Base-by-base conservation (phyloP, 306 rosid genomes). In the Vicia sativa region DNA sequence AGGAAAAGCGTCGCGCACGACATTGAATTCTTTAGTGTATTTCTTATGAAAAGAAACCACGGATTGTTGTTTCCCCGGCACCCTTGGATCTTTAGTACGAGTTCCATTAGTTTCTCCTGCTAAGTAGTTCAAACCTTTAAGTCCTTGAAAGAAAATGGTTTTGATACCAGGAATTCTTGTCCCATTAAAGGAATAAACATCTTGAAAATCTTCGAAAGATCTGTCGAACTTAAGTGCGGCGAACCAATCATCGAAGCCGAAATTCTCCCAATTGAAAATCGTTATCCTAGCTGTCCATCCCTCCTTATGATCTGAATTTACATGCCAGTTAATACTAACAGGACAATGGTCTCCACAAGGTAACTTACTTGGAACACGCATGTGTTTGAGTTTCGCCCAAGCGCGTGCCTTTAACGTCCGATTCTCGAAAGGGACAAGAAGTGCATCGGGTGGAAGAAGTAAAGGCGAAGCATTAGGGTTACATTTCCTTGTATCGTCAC, bases 221-320 rank as follows among this genome's bases (percentile, higher is more conserved):
- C 67, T 81, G 4, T 79, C 66, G 59, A 92, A 67, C 64, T 83
- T 65, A 8, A 87, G 0, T 0, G 92, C 98, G 0, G 91, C 13
- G 74, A 86, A 92, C 98, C 96, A 92, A 49, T 92, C 92, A 2
- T 87, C 86, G 13, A 89, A 87, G 0, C 78, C 0, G 5, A 6
- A 39, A 0, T 69, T 50, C 1, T 57, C 77, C 98, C 98, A 92
- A 54, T 92, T 92, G 83, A 92, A 89, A 11, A 92, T 70, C 0
- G 98, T 89, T 12, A 92, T 79, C 74, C 95, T 84, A 0, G 98
- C 96, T 0, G 96, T 86, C 97, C 97, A 92, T 9, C 96, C 96
- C 0, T 49, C 72, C 28, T 52, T 67, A 60, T 78, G 79, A 28
- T 92, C 89, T 0, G 96, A 74, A 70, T 70, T 83, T 1, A 92